A percentile compares a stretch with the other conserved stretches of the same genome.
phyloP scores from a whole-genome alignment of 345 rosid species.

The Zanthoxylum bungeanum region DNA sequence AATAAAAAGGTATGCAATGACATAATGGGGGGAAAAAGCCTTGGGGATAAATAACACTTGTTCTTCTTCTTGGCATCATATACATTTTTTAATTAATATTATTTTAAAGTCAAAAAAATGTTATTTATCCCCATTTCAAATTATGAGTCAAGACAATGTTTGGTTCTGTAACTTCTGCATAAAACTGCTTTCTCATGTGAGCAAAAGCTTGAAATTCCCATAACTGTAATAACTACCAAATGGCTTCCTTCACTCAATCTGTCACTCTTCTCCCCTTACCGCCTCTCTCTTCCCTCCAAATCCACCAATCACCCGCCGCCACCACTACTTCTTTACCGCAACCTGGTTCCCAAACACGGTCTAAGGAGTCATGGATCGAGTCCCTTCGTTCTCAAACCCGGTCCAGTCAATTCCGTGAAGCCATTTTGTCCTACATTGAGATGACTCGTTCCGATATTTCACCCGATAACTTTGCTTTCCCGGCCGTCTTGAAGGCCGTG shows the following conservation, averaged over 20 bases:
- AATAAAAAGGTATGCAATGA: too few relatives aligned
- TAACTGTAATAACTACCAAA: conserved; percentile 1
- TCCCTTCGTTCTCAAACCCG: conserved; percentile 55
- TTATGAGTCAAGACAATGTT: neutral
- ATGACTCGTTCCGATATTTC: conserved; percentile 49
- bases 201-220: neutral
- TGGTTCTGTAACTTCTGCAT: neutral
- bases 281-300: conserved; percentile 19
- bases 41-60: too few relatives aligned
- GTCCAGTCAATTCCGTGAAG: conserved; percentile 55
- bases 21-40: too few relatives aligned
- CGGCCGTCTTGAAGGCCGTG: conserved; percentile 69
- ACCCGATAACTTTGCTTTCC: conserved; percentile 75
- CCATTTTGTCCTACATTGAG: conserved; percentile 53
- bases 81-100: too few relatives aligned
- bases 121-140: too few relatives aligned
- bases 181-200: neutral
- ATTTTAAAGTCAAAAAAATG: too few relatives aligned
- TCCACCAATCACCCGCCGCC: conserved; percentile 3
- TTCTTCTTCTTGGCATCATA: too few relatives aligned
- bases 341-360: conserved; percentile 22
- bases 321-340: conserved; percentile 19
- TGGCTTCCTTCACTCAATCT: conserved; percentile 6
- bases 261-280: conserved; percentile 12
- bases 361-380: conserved; percentile 61